A percentile compares a stretch with the other conserved stretches of the same genome.
phyloP scores from a whole-genome alignment of 148 eudicot species.

The Agrostemma githago region DNA sequence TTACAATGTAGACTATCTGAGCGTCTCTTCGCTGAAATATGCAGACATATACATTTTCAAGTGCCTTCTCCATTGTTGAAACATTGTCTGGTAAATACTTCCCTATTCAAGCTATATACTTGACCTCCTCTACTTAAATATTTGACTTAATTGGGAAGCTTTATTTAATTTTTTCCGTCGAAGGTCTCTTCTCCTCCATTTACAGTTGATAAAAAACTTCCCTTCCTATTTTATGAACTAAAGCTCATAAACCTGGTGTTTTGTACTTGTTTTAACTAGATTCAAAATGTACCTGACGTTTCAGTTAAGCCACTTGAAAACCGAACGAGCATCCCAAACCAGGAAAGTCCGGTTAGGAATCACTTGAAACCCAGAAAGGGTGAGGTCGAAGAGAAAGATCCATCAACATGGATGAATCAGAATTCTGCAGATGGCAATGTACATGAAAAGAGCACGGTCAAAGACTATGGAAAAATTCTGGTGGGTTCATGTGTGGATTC shows the following conservation, averaged over 20 bases:
- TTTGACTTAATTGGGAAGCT: neutral
- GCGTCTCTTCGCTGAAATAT: constrained; percentile 25
- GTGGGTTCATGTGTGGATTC: constrained; percentile 41
- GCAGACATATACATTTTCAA: constrained; percentile 89
- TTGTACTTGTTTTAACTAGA: constrained; percentile 17
- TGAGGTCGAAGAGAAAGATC: constrained; percentile 33
- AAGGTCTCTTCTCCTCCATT: constrained; percentile 2
- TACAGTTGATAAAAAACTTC: neutral
- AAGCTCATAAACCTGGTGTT: neutral
- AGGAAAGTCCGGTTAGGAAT: constrained; percentile 35
- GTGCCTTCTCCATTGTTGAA: constrained; percentile 81
- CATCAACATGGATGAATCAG: constrained; percentile 29
- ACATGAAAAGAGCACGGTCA: constrained; percentile 36
- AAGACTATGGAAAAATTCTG: constrained; percentile 31
- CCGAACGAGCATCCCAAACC: constrained; percentile 28
- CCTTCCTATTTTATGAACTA: neutral
- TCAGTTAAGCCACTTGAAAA: constrained; percentile 48
- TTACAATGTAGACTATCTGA: constrained; percentile 8
- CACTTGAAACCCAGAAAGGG: constrained; percentile 38
- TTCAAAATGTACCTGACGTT: constrained; percentile 18
- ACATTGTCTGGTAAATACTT: constrained; percentile 67
- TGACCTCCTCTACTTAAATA: neutral
- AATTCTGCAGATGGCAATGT: constrained; percentile 33
- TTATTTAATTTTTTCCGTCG: neutral
- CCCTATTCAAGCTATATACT: constrained; percentile 5